Evolutionary conservation across 306 rosid species (phyloP), one percentile per base, ranked within the genome.

Genomic region (Vicia villosa): DNA sequence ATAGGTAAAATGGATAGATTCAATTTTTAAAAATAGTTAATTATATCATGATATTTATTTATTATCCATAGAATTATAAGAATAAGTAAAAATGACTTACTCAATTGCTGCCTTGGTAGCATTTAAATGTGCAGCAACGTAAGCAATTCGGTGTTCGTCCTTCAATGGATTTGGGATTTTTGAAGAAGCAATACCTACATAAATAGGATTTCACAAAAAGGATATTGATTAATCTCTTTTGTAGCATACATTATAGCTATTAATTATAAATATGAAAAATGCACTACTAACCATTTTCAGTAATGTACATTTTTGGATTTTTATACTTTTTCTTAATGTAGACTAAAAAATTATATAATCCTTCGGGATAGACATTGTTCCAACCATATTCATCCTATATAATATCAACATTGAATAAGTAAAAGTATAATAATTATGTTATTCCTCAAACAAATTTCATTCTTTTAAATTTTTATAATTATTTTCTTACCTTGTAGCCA

Each of bases 401-500:
- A 12, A 8, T 52, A 10, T 21, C 32, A 46, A 46, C 4, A 46
- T 41, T 16, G 5, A 72, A 61, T 6, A 62, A 37, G 15, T 49
- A 6, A 45, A 30, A n/a, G 1, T 51, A 57, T n/a, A 59, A 1
- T 30, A 32, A n/a, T 3, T 0, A 32, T 14, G 13, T 15, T 32
- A 32, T 32, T 8, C 12, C 1, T 0, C 1, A 0, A 32, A 32
- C 6, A 32, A n/a, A 34, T 13, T 0, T 4, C 3, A 30, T 32
- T 56, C 12, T 40, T 40, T 37, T 17, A 13, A 51, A 51, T 51
- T 20, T 4, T 4, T 20, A 5, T 24, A 32, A 17, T 64, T 51
- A 57, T 68, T 40, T 15, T 54, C 77, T 73, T 43, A 66, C 83
- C 78, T 14, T 64, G 20, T 80, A 77, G 50, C 88, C 85, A 11